Conservation (phyloP, 2,329 filamentous ascomycete genomes). For the Claviceps lovelessii region DNA sequence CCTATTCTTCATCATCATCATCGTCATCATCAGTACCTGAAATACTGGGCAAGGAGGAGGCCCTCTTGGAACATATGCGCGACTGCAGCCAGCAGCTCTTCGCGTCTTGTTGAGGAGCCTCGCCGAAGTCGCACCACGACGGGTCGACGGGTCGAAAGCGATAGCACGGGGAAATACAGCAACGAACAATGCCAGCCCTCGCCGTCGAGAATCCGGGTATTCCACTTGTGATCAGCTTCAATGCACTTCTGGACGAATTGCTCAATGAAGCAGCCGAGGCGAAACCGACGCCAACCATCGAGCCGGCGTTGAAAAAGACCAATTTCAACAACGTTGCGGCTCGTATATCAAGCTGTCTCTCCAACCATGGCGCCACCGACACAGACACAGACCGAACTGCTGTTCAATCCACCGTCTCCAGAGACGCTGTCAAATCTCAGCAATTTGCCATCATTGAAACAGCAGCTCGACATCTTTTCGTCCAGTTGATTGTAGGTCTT, state of each 20-base stretch:
- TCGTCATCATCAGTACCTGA: too few relatives aligned
- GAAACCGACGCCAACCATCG: conserved; percentile 48
- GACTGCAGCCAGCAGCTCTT: neutral
- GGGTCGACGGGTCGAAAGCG: neutral
- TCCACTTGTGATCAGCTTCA: conserved; percentile 38
- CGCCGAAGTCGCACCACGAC: neutral
- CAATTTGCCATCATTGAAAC: conserved; percentile 67
- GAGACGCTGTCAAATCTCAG: conserved; percentile 26
- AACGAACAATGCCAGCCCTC: conserved; percentile 37
- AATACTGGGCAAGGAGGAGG: neutral
- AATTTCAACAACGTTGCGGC: conserved; percentile 41
- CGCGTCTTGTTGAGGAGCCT: neutral
- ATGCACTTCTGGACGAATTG: conserved; percentile 39
- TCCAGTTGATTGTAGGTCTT: conserved; percentile 57
- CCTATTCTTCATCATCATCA: neutral
- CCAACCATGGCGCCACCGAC: conserved; percentile 14
- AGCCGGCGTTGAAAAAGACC: conserved; percentile 60
- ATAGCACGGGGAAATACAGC: neutral
- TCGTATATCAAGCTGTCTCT: conserved; percentile 26
- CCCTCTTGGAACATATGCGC: neutral
- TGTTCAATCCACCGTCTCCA: conserved; percentile 20
- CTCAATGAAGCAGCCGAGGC: conserved; percentile 42
- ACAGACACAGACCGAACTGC: conserved; percentile 13
- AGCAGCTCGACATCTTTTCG: conserved; percentile 68
- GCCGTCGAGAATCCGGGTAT: conserved; percentile 32